Evolutionary conservation across 768 basidiomycete genomes (phyloP), one percentile per base, ranked within the genome.

Genomic region (Omphalotus guepiniiformis): DNA sequence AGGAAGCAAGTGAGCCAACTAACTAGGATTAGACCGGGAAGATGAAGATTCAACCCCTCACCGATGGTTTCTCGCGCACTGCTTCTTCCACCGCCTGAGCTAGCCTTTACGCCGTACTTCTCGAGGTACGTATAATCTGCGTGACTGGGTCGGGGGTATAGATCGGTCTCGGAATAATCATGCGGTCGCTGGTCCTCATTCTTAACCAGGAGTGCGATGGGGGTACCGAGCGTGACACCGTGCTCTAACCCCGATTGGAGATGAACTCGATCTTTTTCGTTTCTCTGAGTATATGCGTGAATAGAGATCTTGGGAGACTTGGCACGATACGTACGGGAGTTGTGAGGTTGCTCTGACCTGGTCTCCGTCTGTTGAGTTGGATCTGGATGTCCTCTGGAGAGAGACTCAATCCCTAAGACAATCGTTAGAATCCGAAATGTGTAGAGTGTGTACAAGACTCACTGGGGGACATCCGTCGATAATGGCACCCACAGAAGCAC

Each of bases 171-270:
- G 54, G 93, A 85, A 68, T 99, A 99, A 68, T 99, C 96, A 60
- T 97, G 89, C 16, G 96, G 96, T 23, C 96, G 78, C 62, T 99
- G 96, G 64, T 99, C 96, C 70, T 98, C 93, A 67, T 99, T 99
- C 59, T 83, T 89, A 30, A 99, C 93, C 42, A 97, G 74, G n/a
- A 99, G 81, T 2, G 85, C 94, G 58, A 99, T 98, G 18, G 96
- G 96, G 16, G 96, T 99, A 38, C 96, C 96, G 18, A 99, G 83
- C 2, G 96, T 97, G 23, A 95, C 84, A 22, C 92, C 96, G 53
- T 87, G 84, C 65, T 99, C 96, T 23, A 85, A 73, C 23, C 96
- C 96, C 26, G 93, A 95, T 65, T 99, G 96, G 26, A 99, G 71
- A 45, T 87, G 83, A 13, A 98, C 93, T 18, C 85, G 75, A 66